Conservation (phyloP, 2,329 filamentous ascomycete genomes). For the Decorospora gaudefroyi region DNA sequence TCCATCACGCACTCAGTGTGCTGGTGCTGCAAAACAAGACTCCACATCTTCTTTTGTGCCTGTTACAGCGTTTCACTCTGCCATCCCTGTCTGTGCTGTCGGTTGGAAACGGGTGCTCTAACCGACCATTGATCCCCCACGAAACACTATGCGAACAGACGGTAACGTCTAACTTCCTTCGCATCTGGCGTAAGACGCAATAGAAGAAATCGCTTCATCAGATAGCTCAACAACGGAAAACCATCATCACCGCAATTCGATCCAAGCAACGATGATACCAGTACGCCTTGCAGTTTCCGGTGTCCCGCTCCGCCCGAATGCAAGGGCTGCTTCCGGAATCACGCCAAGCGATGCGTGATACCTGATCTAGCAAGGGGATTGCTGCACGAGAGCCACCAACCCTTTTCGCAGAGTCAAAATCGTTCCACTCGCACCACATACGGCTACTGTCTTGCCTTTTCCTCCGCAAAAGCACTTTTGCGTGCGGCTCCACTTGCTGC, state of each 20-base stretch:
- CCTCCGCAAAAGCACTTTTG: constrained; percentile 13
- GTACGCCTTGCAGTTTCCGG: constrained; percentile 15
- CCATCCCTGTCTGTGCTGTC: constrained; percentile 17
- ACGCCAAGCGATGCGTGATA: constrained; percentile 41
- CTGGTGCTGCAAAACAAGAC: background rate
- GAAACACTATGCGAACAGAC: constrained; percentile 15
- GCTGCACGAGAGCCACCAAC: constrained; percentile 27
- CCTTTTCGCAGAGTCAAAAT: constrained; percentile 25
- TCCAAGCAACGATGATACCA: constrained; percentile 5
- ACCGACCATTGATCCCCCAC: constrained; percentile 8
- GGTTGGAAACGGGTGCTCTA: constrained; percentile 6
- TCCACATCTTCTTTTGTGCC: constrained; percentile 6
- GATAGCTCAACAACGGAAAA: too few relatives aligned
- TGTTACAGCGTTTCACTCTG: constrained; percentile 22
- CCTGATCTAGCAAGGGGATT: constrained; percentile 18
- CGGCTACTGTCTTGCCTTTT: constrained; percentile 27
- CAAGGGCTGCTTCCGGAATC: constrained; percentile 28
- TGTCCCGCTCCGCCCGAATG: constrained; percentile 16
- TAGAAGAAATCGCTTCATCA: constrained; percentile 1
- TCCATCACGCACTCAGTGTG: too few relatives aligned
- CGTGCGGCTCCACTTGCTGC: constrained; percentile 22
- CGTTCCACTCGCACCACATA: constrained; percentile 24
- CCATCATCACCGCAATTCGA: constrained; percentile 3
- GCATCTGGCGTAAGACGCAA: background rate
- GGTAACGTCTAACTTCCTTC: background rate